Conservation (phyloP, 345 rosid species). For the Moringa oleifera region DNA sequence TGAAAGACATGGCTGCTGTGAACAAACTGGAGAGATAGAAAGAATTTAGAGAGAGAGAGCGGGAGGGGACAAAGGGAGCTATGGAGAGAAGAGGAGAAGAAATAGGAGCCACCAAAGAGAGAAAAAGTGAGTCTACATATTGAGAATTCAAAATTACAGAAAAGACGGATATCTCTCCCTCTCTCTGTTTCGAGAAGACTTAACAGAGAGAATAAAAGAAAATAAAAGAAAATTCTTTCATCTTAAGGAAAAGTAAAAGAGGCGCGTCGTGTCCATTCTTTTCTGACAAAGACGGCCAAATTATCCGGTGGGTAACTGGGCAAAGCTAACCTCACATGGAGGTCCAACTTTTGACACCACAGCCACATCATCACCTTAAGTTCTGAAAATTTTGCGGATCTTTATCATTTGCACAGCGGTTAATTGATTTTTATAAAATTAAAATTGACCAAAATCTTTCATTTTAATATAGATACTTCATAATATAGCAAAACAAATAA, state of each 20-base stretch:
- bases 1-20: slow-evolving; percentile 32
- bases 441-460: too few relatives aligned
- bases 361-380: not conserved
- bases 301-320: not conserved
- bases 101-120: slow-evolving; percentile 12
- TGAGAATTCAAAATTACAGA: not conserved
- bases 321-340: too few relatives aligned
- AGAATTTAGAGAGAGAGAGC: not conserved
- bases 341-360: too few relatives aligned
- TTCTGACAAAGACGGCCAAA: slow-evolving; percentile 4
- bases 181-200: not conserved
- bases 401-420: too few relatives aligned
- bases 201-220: not conserved
- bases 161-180: not conserved
- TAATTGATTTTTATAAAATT: too few relatives aligned
- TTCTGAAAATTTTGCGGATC: not conserved
- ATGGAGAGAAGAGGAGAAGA: slow-evolving; percentile 5
- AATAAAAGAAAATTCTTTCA: not conserved
- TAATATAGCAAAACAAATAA: too few relatives aligned
- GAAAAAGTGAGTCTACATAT: too few relatives aligned
- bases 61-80: not conserved
- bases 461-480: too few relatives aligned
- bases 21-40: not conserved
- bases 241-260: slow-evolving; percentile 3
- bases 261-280: slow-evolving; percentile 5